Evolutionary conservation across 257 asterid species (phyloP).

Genomic region (Solanum phureja): DNA sequence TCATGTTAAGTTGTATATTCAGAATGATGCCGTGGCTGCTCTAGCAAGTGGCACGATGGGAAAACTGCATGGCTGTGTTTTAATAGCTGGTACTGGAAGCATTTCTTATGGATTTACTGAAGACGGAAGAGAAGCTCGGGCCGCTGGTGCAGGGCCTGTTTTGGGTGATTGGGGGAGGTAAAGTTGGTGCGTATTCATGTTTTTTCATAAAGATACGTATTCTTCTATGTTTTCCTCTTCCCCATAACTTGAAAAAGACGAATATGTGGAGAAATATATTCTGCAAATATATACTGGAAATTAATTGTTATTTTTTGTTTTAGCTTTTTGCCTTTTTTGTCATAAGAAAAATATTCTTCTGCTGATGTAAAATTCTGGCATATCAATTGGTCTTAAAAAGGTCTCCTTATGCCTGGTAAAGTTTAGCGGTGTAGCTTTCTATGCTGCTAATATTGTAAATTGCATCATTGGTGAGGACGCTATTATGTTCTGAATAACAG

Average conservation of each 20-base stretch:
- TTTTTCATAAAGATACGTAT: background rate
- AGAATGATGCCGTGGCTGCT: conserved; percentile 96
- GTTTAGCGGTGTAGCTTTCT: background rate
- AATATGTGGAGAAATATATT: background rate
- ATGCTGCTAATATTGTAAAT: background rate
- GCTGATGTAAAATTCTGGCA: background rate
- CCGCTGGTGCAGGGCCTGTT: conserved; percentile 98
- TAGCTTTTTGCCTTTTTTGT: background rate
- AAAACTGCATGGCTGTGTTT: conserved; percentile 85
- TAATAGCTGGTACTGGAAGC: conserved; percentile 94
- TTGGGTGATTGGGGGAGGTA: conserved; percentile 99
- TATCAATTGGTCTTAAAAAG: background rate
- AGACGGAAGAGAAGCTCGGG: conserved; percentile 89
- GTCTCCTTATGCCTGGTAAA: background rate
- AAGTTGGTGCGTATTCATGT: conserved; percentile 10
- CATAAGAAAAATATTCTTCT: background rate
- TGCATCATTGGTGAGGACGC: background rate
- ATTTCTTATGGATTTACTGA: conserved; percentile 90
- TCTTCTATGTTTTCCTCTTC: background rate
- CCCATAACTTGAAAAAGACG: background rate
- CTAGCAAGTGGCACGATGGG: conserved; percentile 99
- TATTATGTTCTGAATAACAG: background rate
- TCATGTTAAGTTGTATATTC: conserved; percentile 57
- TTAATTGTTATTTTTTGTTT: background rate
- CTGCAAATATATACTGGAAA: background rate